phyloP scores from a whole-genome alignment of 805 yeast species.

The Myxozyma vanderwaltii region DNA sequence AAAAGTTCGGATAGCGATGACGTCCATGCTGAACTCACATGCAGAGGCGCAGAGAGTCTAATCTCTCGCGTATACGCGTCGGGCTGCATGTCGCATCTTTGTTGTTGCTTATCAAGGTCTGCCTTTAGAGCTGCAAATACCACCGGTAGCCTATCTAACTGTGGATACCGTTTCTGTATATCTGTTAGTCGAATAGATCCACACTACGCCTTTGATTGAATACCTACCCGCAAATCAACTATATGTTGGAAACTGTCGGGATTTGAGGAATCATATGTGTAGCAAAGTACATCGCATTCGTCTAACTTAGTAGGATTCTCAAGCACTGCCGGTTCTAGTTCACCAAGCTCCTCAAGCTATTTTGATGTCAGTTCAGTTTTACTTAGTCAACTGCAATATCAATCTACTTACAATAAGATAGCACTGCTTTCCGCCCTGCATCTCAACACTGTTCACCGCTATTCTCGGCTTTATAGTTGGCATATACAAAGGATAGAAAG shows the following conservation, averaged over 20 bases:
- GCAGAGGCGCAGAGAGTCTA: slow-evolving; percentile 76
- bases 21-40: slow-evolving; percentile 88
- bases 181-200: background rate
- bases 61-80: slow-evolving; percentile 76
- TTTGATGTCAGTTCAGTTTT: background rate
- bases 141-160: slow-evolving; percentile 68
- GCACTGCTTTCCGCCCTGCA: slow-evolving; percentile 94
- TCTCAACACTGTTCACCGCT: slow-evolving; percentile 89
- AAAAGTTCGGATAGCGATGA: slow-evolving; percentile 78
- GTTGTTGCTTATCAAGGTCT: slow-evolving; percentile 94
- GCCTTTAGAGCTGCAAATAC: slow-evolving; percentile 93
- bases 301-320: slow-evolving; percentile 69
- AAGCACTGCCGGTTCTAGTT: slow-evolving; percentile 76
- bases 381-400: background rate
- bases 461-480: slow-evolving; percentile 81
- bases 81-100: slow-evolving; percentile 81
- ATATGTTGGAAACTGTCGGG: slow-evolving; percentile 90
- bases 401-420: slow-evolving; percentile 58
- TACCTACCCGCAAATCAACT: slow-evolving; percentile 60
- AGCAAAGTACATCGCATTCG: slow-evolving; percentile 88
- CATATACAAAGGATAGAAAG: slow-evolving; percentile 67
- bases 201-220: background rate
- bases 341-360: slow-evolving; percentile 80
- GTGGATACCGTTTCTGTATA: slow-evolving; percentile 51
- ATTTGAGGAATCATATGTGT: slow-evolving; percentile 90